These are phyloP conservation scores for Aureobasidium vineae DNA, from an alignment of 2,329 filamentous ascomycete genomes.

Conservation along the genomic window DNA sequence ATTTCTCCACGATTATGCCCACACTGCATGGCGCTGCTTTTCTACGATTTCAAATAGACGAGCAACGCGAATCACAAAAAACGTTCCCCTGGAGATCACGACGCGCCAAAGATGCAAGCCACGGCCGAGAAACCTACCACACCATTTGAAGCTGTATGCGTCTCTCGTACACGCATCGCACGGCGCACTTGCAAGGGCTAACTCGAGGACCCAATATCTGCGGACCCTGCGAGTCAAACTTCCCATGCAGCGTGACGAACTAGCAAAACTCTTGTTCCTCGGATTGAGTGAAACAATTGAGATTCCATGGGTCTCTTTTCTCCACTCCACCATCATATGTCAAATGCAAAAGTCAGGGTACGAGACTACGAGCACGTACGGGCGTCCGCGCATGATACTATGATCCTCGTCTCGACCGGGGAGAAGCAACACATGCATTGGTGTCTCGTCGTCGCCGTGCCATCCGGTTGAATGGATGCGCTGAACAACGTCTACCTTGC, in stretches of 20 bases:
- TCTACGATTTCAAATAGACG: constrained; percentile 16
- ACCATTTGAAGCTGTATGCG: constrained; percentile 14
- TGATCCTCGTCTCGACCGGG: constrained; percentile 15
- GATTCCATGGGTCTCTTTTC: constrained; percentile 16
- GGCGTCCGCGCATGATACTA: constrained; percentile 13
- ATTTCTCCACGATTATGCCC: constrained; percentile 14
- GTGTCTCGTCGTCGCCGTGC: constrained; percentile 18
- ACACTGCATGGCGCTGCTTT: constrained; percentile 15
- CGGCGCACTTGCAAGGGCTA: constrained; percentile 10
- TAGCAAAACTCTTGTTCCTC: constrained; percentile 22
- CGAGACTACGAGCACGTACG: not conserved
- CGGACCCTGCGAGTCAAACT: constrained; percentile 13
- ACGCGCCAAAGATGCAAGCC: constrained; percentile 1
- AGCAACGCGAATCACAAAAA: constrained; percentile 17
- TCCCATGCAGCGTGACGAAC: constrained; percentile 17
- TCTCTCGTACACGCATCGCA: constrained; percentile 18
- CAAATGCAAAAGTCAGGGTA: constrained; percentile 4
- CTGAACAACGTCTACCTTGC: constrained; percentile 23
- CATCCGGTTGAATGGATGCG: constrained; percentile 21
- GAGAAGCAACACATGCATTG: constrained; percentile 22
- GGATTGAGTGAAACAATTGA: constrained; percentile 15
- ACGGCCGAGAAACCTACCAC: constrained; percentile 16
- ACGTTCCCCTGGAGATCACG: constrained; percentile 14
- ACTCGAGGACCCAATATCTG: not conserved
- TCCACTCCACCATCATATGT: constrained; percentile 21